Percentiles rank a stretch among this genome's conserved stretches.
Conservation (phyloP, 805 yeast genomes). For the Candida krabiensis region DNA sequence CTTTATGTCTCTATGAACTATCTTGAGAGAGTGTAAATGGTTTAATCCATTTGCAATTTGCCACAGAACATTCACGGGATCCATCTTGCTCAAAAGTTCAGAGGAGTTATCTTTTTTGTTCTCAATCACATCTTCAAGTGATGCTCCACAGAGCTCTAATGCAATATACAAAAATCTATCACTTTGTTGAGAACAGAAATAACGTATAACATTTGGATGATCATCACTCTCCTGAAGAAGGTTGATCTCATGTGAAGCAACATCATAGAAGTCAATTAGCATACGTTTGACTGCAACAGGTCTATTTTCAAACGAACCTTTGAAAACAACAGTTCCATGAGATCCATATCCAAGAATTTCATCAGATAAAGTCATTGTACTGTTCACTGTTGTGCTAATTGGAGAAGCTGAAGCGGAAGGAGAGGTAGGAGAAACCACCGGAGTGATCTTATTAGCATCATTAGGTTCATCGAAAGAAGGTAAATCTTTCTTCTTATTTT, state of each 20-base stretch:
- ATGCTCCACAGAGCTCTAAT: slow-evolving; percentile 83
- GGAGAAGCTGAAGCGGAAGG: slow-evolving; percentile 4
- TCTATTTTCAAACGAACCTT: slow-evolving; percentile 86
- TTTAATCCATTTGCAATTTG: slow-evolving; percentile 85
- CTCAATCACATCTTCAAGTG: slow-evolving; percentile 83
- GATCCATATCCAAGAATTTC: slow-evolving; percentile 91
- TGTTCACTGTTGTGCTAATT: slow-evolving; percentile 19
- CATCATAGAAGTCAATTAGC: slow-evolving; percentile 89
- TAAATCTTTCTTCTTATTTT: slow-evolving; percentile 41
- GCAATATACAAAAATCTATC: slow-evolving; percentile 92
- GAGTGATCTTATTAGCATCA: slow-evolving; percentile 4
- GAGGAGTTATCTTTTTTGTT: slow-evolving; percentile 39
- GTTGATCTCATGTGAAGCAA: slow-evolving; percentile 89
- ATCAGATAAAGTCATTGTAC: slow-evolving; percentile 63
- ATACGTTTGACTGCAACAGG: slow-evolving; percentile 96
- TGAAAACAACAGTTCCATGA: slow-evolving; percentile 92
- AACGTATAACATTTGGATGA: slow-evolving; percentile 92
- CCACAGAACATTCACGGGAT: slow-evolving; percentile 54
- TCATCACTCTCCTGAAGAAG: slow-evolving; percentile 92
- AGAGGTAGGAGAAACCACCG: slow-evolving; percentile 1
- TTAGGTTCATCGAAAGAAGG: slow-evolving; percentile 8
- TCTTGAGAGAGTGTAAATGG: slow-evolving; percentile 84
- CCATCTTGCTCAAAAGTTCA: slow-evolving; percentile 40
- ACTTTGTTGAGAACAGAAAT: slow-evolving; percentile 88
- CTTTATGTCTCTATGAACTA: slow-evolving; percentile 92